Evolutionary conservation across 768 basidiomycete genomes (phyloP), one percentile per base, ranked within the genome.

Genomic region (button mushroom (Agaricus bisporus)): DNA sequence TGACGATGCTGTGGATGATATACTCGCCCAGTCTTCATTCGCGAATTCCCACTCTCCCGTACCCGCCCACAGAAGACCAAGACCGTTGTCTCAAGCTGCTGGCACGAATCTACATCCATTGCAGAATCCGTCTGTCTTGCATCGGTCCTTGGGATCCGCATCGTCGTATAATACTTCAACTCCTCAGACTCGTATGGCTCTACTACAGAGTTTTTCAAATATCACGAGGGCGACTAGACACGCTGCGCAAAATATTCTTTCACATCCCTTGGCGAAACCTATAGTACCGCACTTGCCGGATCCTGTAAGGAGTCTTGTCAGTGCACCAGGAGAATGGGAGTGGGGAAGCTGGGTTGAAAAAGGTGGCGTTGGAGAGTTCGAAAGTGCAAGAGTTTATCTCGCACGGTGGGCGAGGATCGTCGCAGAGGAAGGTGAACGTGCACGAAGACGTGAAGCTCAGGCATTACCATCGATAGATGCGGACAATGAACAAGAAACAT

Each of bases 321-420:
- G 85, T 63, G 95, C 84, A 0, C 86, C 85, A 48, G 94, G 94
- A 15, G 95, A 95, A 65, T 83, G 85, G 71, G 89, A 95, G 61
- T 95, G 93, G 87, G 85, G 89, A 4, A 90, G 89, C 59, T 92
- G 91, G 91, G 89, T 91, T 0, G 91, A 94, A 67, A 89, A 89
- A 64, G 86, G 91, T 32, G 89, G 93, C 0, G 90, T 97, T 2
- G 93, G 92, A 5, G 94, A 97, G 66, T 98, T 95, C 66, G 97
- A 98, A 70, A 90, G 90, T 56, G 97, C 97, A 0, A 78, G 95
- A 4, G 91, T 98, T 6, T 98, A 98, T 66, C 81, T 99, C 8
- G 97, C 97, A 9, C 78, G 91, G 29, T 99, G 97, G 97, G 97
- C 97, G 3, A 78, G 95, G 47, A 88, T 93, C 55, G 97, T 98